Evolutionary conservation across 2,329 filamentous ascomycete genomes (phyloP).

Genomic region (Trichoderma sp.): DNA sequence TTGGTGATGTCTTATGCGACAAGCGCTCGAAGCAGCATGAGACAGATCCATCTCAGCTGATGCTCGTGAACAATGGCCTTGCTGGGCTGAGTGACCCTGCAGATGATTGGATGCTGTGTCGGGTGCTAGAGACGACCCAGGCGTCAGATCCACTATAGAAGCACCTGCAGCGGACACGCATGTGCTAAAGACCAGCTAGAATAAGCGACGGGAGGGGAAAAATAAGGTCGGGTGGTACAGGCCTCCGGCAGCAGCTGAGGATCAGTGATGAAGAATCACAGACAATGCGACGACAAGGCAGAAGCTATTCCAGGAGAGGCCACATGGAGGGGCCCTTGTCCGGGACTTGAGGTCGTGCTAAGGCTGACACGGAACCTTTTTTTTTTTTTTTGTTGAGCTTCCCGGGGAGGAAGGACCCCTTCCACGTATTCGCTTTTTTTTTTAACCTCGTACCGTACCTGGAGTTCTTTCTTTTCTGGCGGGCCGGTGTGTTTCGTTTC

Average conservation of each 20-base stretch:
- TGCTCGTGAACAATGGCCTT: not conserved
- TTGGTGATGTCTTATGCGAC: no score
- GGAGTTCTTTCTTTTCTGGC: not conserved
- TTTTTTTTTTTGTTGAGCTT: not conserved
- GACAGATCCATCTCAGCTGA: constrained; percentile 12
- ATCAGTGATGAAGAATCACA: not conserved
- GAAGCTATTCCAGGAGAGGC: constrained; percentile 4
- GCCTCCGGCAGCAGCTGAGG: constrained; percentile 17
- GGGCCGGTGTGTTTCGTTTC: not conserved
- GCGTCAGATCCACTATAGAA: not conserved
- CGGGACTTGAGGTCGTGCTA: not conserved
- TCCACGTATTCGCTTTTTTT: constrained; percentile 20
- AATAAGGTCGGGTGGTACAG: not conserved
- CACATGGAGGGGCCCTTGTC: not conserved
- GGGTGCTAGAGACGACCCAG: no score
- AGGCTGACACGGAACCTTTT: not conserved
- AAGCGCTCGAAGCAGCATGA: not conserved
- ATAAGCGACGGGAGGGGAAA: no score
- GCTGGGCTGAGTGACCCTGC: no score
- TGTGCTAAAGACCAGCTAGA: no score
- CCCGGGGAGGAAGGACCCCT: not conserved
- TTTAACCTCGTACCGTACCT: not conserved
- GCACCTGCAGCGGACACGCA: no score
- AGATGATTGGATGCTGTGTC: no score
- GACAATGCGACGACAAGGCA: not conserved